phyloP scores from a whole-genome alignment of 257 asterid species.

The Nicotiana tomentosiformis region DNA sequence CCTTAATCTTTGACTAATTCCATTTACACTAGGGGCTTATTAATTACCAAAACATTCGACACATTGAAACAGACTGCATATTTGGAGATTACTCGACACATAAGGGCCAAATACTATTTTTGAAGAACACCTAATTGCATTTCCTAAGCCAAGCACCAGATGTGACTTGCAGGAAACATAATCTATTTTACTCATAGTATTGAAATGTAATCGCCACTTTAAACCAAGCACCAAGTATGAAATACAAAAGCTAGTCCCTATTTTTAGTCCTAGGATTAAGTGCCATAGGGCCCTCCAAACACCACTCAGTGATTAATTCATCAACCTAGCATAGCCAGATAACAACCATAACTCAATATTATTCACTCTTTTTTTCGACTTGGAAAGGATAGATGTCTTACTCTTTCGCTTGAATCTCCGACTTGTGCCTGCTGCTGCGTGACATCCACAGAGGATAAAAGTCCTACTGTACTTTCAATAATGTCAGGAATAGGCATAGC shows the following conservation, averaged over 20 bases:
- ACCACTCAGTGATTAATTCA: neutral
- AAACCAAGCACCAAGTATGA: neutral
- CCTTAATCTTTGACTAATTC: neutral
- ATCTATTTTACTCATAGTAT: neutral
- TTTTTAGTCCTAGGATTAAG: neutral
- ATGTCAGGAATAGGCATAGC: constrained; percentile 22
- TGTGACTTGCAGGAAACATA: neutral
- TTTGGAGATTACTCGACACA: neutral
- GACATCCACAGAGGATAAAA: constrained; percentile 17
- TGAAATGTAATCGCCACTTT: neutral
- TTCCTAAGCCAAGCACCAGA: neutral
- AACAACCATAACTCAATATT: neutral
- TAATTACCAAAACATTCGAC: neutral
- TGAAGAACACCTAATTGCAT: neutral
- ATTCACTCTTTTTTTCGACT: neutral
- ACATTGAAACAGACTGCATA: neutral
- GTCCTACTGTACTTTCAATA: constrained; percentile 29
- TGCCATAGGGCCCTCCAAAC: neutral
- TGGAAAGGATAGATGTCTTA: constrained; percentile 5
- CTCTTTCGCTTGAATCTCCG: constrained; percentile 39
- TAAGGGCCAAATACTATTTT: neutral
- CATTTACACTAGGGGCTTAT: neutral
- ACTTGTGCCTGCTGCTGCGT: constrained; percentile 12
- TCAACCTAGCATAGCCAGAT: neutral
- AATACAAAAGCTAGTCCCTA: neutral